Evolutionary conservation across 495 filamentous ascomycete genomes (phyloP).

Genomic region (Penicillium desertorum): DNA sequence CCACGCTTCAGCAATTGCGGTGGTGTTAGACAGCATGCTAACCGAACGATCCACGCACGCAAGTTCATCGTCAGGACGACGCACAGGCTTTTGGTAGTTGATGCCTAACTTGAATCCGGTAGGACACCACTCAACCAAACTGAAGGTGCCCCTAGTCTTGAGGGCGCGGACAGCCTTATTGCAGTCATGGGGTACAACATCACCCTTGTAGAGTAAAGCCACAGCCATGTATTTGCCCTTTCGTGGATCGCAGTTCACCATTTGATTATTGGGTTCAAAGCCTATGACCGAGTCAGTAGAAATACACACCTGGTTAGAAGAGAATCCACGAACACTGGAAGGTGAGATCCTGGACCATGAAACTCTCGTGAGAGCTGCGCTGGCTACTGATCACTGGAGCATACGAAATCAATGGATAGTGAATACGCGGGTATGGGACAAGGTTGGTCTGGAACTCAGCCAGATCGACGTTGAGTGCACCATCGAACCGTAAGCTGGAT

Average conservation of each 20-base stretch:
- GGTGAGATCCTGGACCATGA: constrained; percentile 84
- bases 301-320: constrained; percentile 5
- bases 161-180: constrained; percentile 67
- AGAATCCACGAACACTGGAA: constrained; percentile 66
- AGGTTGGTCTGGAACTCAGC: constrained; percentile 96
- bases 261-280: constrained; percentile 94
- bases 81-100: constrained; percentile 84
- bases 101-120: constrained; percentile 95
- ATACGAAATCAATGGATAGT: constrained; percentile 88
- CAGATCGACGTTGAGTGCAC: constrained; percentile 87
- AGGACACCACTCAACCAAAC: constrained; percentile 95
- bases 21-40: constrained; percentile 90
- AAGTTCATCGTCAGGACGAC: constrained; percentile 74
- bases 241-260: constrained; percentile 90
- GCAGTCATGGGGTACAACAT: constrained; percentile 85
- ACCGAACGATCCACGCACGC: constrained; percentile 84
- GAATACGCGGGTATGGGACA: constrained; percentile 88
- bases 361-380: constrained; percentile 86
- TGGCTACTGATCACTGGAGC: constrained; percentile 79
- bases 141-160: constrained; percentile 85
- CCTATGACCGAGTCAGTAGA: constrained; percentile 40
- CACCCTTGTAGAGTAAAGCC: constrained; percentile 84
- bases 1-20: constrained; percentile 89
- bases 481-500: constrained; percentile 85
- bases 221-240: constrained; percentile 96